Evolutionary conservation across 208 protist genomes (phyloP).

Genomic region (Crithidia mellificae): DNA sequence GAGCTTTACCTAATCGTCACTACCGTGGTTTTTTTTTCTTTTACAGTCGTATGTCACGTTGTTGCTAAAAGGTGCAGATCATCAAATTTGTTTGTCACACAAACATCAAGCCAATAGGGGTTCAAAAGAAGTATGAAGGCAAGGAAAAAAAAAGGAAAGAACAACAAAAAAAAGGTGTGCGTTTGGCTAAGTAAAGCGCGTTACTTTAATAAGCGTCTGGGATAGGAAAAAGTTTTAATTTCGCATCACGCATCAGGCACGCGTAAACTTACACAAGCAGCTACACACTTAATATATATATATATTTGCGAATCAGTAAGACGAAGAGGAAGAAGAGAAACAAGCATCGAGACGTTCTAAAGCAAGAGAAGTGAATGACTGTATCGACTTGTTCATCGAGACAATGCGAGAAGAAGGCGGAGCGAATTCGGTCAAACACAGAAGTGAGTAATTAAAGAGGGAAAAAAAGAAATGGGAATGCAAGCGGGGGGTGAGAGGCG

Average conservation of each 20-base stretch:
- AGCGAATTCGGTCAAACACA: too few species aligned
- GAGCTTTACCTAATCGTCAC: too few species aligned
- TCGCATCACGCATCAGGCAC: not conserved
- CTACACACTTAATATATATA: not conserved
- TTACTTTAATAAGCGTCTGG: not conserved
- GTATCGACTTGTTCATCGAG: slow-evolving; percentile 8
- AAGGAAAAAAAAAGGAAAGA: not conserved
- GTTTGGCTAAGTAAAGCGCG: not conserved
- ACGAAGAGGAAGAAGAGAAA: slow-evolving; percentile 5
- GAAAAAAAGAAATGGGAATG: not conserved
- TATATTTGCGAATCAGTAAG: not conserved
- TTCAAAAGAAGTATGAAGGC: not conserved
- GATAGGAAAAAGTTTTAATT: not conserved
- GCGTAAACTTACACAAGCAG: not conserved
- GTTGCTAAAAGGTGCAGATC: not conserved
- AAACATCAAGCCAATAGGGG: not conserved
- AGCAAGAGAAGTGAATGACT: not conserved
- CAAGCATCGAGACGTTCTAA: not conserved
- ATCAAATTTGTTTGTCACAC: not conserved
- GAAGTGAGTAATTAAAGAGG: not conserved
- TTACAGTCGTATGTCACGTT: slow-evolving; percentile 5
- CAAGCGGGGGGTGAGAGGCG: not conserved
- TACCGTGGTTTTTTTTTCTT: not conserved
- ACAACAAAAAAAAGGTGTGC: not conserved
- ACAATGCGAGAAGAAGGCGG: not conserved